Evolutionary conservation across 257 asterid genomes (phyloP).

Genomic region (Solanum paucissectum): DNA sequence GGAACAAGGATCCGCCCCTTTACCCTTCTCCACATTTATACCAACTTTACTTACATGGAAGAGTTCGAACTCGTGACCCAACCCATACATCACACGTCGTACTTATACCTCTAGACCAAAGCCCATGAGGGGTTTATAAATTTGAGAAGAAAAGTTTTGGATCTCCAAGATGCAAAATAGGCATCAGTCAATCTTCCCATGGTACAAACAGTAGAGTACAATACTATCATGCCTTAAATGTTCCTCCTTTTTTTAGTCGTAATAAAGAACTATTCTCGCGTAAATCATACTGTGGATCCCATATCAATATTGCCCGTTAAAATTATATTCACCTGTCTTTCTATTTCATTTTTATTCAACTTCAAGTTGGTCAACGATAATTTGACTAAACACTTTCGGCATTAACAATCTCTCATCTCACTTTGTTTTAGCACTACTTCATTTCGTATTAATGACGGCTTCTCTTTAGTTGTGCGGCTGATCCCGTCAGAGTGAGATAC

Average conservation of each 20-base stretch:
- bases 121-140: background rate
- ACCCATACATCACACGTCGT: background rate
- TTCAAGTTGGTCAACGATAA: background rate
- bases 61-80: background rate
- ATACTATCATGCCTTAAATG: background rate
- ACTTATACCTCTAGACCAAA: background rate
- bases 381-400: background rate
- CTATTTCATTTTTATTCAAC: background rate
- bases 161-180: background rate
- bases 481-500: background rate
- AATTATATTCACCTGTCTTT: background rate
- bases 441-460: background rate
- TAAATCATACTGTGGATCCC: background rate
- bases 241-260: background rate
- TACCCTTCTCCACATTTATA: background rate
- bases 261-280: background rate
- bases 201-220: background rate
- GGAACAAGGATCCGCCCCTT: background rate
- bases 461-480: background rate
- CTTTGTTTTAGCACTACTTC: background rate
- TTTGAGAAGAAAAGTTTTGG: background rate
- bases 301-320: background rate
- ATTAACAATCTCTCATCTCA: background rate
- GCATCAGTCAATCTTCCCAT: background rate
- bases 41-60: background rate